These are phyloP conservation scores for Asterochloris erici DNA, from an alignment of 139 green algal genomes.

Conservation along the genomic window DNA sequence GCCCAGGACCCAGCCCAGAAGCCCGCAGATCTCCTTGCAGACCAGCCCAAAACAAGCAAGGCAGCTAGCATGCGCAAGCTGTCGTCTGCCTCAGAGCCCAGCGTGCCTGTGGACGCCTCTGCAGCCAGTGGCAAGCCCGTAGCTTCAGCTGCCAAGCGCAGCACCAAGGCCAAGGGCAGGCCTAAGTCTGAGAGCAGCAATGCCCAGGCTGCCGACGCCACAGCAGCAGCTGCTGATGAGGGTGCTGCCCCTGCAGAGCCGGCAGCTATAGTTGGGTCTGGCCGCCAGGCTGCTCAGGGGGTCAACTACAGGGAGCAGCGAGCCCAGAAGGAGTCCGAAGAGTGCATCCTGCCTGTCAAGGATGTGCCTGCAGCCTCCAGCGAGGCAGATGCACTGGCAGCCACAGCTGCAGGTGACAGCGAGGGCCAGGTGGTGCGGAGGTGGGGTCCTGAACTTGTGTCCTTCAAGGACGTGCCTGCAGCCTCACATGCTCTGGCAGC, in stretches of 20 bases:
- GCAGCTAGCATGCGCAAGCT: no score
- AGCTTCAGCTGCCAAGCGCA: no score
- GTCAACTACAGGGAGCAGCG: constrained; percentile 29
- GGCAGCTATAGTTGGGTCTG: constrained; percentile 24
- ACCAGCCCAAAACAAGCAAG: no score
- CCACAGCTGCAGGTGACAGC: background rate
- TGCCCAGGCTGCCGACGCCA: no score
- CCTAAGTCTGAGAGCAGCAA: no score
- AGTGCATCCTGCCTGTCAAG: constrained; percentile 38
- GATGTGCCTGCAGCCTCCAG: constrained; percentile 30
- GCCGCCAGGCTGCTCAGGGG: constrained; percentile 40
- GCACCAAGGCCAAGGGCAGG: no score
- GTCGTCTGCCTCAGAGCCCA: no score
- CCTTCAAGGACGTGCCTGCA: background rate
- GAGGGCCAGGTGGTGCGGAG: background rate
- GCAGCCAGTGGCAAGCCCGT: no score
- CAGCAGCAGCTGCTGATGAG: background rate
- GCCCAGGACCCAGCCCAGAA: no score
- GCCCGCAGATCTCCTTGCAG: no score
- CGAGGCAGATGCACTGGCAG: constrained; percentile 43
- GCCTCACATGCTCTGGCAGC: background rate
- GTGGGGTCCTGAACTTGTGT: background rate
- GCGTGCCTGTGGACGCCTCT: no score
- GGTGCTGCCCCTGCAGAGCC: background rate
- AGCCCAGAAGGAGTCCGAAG: constrained; percentile 1